Percentiles rank a stretch among this genome's conserved stretches.
These are phyloP conservation scores for Saprolegnia parasitica DNA, from an alignment of 352 stramenopile species.

Conservation along the genomic window DNA sequence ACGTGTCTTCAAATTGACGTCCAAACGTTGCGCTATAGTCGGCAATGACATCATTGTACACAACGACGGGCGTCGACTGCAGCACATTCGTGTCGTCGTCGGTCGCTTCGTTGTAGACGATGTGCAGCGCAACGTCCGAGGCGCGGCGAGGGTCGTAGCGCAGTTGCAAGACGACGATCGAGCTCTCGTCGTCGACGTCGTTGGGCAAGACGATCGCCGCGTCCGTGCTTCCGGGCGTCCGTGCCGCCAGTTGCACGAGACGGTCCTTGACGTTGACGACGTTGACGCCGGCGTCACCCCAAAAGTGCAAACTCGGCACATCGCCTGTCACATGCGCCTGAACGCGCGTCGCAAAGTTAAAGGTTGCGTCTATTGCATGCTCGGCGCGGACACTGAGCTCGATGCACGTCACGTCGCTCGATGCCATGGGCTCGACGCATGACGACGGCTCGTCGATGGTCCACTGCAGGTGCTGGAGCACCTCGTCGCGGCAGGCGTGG, in stretches of 20 bases:
- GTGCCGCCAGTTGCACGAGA: conserved; percentile 43
- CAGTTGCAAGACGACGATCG: conserved; percentile 62
- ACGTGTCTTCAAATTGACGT: conserved; percentile 49
- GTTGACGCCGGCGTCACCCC: conserved; percentile 38
- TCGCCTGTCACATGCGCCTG: conserved; percentile 25
- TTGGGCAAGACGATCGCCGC: conserved; percentile 58
- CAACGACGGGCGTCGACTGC: conserved; percentile 14
- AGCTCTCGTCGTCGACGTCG: conserved; percentile 60
- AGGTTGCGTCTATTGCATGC: neutral
- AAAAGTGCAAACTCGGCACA: neutral
- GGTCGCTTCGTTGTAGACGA: conserved; percentile 54
- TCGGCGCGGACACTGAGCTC: conserved; percentile 8
- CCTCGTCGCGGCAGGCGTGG: conserved; percentile 42
- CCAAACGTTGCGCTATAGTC: conserved; percentile 38
- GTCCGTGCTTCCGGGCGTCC: conserved; percentile 34
- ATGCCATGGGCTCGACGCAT: neutral
- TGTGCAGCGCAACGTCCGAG: conserved; percentile 55
- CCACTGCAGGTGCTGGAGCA: conserved; percentile 1
- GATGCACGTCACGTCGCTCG: neutral
- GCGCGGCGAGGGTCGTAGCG: conserved; percentile 36
- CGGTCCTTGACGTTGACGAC: conserved; percentile 69
- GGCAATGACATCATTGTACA: conserved; percentile 17
- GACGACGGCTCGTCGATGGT: neutral
- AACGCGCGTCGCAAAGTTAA: conserved; percentile 5
- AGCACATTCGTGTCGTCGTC: conserved; percentile 1